Evolutionary conservation across 495 filamentous ascomycete species (phyloP), one percentile per base, ranked within the genome.

Genomic region (Penicillium antarcticum): DNA sequence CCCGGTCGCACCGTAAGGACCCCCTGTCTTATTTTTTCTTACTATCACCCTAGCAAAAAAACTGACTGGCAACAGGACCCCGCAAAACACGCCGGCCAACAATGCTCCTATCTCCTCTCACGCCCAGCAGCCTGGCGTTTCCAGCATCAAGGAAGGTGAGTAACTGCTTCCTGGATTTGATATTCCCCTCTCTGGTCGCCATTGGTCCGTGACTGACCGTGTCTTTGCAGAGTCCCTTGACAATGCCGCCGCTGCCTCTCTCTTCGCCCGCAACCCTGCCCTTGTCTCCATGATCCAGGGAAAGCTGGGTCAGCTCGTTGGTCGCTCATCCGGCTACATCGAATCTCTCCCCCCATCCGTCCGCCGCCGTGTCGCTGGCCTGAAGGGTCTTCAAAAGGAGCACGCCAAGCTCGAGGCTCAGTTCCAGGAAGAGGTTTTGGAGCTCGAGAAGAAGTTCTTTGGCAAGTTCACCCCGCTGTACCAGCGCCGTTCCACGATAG

Each of bases 381-480:
- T 99, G 31, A 97, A 97, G 76, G 95, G 92, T 62, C 87, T 99
- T 51, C 95, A 99, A 70, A 97, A 97, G 73, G 95, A 97, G 59
- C 95, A 99, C 74, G 85, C 92, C 44, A 96, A 97, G 76, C 84
- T 99, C 57, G 95, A 99, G 78, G 89, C 90, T 47, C 86, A 96
- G 70, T 96, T 97, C 72, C 95, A 99, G 69, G 91, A 97, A 68
- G 95, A 97, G 73, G 90, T 99, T 39, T 79, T 99, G 56, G 84
- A 96, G 67, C 82, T 99, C 17, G 95, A 99, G 79, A 99, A 99
- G 83, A 95, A 95, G 73, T 99, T 94, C 72, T 97, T 99, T 56
- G 88, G 87, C 66, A 97, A 97, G 74, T 99, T 95, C 74, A 96
- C 91, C 24, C 95, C 95, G 45, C 84, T 99, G 32, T 99, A 99